These are phyloP conservation scores for Aspergillus wentii DNA, from an alignment of 495 filamentous ascomycete species.

Conservation along the genomic window DNA sequence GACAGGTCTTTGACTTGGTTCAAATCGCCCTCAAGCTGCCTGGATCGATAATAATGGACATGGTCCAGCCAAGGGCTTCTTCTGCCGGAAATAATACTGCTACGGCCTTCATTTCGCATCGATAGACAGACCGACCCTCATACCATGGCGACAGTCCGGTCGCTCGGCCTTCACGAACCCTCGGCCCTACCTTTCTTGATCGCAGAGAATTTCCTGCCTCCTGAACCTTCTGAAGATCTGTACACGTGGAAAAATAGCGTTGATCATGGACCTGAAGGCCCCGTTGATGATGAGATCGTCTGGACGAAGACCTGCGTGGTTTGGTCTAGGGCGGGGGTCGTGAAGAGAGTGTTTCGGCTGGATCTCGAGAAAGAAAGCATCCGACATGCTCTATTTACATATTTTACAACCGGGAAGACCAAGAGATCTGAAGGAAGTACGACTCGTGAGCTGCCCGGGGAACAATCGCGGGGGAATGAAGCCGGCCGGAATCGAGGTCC, in stretches of 20 bases:
- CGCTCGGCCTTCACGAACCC: conserved; percentile 83
- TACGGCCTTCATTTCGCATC: conserved; percentile 20
- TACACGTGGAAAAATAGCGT: conserved; percentile 67
- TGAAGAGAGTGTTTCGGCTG: conserved; percentile 83
- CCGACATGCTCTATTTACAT: conserved; percentile 76
- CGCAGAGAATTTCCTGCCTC: conserved; percentile 69
- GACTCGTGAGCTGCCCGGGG: conserved; percentile 1
- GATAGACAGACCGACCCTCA: too few relatives aligned
- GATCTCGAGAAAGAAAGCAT: conserved; percentile 82
- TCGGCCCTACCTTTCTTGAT: conserved; percentile 78
- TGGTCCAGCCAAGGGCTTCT: conserved; percentile 13
- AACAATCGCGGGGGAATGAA: conserved; percentile 1
- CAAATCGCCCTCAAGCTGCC: neutral
- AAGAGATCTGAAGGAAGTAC: conserved; percentile 13
- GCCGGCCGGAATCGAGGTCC: conserved; percentile 8
- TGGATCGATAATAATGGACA: conserved; percentile 10
- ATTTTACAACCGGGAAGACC: conserved; percentile 56
- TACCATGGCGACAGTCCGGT: conserved; percentile 82
- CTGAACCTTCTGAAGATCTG: conserved; percentile 57
- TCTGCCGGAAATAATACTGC: conserved; percentile 15
- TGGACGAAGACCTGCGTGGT: conserved; percentile 78
- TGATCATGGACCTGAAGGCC: conserved; percentile 38
- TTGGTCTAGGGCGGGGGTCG: conserved; percentile 83
- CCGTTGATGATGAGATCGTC: conserved; percentile 75
- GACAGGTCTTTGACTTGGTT: neutral